A percentile compares a stretch with the other conserved stretches of the same genome.
Conservation (phyloP, 257 asterid species). For the Linderniella brevidens region DNA sequence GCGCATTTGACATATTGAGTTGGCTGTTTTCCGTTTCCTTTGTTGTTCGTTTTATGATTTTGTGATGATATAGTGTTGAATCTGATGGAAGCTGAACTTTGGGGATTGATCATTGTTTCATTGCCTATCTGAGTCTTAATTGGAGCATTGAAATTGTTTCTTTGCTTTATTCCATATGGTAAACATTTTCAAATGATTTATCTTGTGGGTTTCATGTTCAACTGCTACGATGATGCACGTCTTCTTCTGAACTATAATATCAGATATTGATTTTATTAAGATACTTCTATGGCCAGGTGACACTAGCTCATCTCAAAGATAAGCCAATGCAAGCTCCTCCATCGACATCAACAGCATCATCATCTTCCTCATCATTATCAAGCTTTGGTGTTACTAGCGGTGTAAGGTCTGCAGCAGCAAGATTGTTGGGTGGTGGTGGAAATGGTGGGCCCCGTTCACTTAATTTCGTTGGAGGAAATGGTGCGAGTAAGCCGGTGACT, state of each 20-base stretch:
- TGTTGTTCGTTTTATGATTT: no score
- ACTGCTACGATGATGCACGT: no score
- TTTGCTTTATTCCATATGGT: no score
- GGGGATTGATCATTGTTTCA: no score
- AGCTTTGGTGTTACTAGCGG: conserved; percentile 76
- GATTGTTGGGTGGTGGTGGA: conserved; percentile 71
- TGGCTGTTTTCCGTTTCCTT: no score
- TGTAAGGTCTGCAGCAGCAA: conserved; percentile 92
- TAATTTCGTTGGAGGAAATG: conserved; percentile 95
- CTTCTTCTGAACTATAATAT: background rate
- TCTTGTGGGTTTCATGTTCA: no score
- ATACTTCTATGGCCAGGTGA: conserved; percentile 40
- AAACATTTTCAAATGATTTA: no score
- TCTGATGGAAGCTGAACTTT: no score
- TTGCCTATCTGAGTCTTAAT: no score
- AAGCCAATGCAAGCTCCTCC: conserved; percentile 40
- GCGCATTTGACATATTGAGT: no score
- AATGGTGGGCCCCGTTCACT: conserved; percentile 75
- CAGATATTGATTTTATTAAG: conserved; percentile 7
- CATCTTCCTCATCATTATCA: conserved; percentile 11
- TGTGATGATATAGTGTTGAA: no score
- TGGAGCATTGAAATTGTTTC: no score
- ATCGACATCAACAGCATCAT: conserved; percentile 25
- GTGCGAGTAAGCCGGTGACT: conserved; percentile 56
- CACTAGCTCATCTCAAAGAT: conserved; percentile 86